Evolutionary conservation across 2,329 filamentous ascomycete species (phyloP).

Genomic region (Phoma sp.): DNA sequence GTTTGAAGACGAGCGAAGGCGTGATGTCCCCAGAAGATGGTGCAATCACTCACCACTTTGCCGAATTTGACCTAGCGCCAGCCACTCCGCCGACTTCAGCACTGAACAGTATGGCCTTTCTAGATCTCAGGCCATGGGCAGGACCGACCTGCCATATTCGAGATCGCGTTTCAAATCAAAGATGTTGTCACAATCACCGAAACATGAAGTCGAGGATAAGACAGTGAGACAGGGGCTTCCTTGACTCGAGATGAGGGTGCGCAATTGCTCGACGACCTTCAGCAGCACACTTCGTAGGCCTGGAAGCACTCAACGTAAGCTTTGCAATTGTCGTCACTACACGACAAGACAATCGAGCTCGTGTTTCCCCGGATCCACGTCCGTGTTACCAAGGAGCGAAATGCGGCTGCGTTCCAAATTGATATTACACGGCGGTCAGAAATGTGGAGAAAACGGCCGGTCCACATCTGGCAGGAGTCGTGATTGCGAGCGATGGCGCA

Average conservation of each 20-base stretch:
- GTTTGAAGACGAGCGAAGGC: slow-evolving; percentile 23
- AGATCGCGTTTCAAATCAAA: slow-evolving; percentile 10
- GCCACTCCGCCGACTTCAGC: slow-evolving; percentile 22
- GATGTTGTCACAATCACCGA: slow-evolving; percentile 6
- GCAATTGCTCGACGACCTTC: background rate
- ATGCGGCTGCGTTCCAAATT: slow-evolving; percentile 13
- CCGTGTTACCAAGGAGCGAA: slow-evolving; percentile 3
- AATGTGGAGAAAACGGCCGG: slow-evolving; percentile 18
- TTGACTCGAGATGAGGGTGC: background rate
- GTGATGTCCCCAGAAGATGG: slow-evolving; percentile 26
- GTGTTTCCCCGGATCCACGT: slow-evolving; percentile 19
- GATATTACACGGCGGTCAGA: slow-evolving; percentile 9
- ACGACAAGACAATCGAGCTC: slow-evolving; percentile 1
- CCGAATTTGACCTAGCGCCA: slow-evolving; percentile 24
- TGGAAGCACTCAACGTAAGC: background rate
- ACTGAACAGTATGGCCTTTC: slow-evolving; percentile 11
- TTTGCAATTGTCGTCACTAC: slow-evolving; percentile 1
- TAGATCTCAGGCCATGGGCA: slow-evolving; percentile 8
- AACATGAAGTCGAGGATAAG: background rate
- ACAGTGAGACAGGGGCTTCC: background rate
- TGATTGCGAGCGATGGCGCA: slow-evolving; percentile 50
- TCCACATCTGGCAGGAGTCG: slow-evolving; percentile 10
- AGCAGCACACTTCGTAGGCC: background rate
- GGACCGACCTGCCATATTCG: slow-evolving; percentile 18
- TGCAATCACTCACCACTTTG: slow-evolving; percentile 14